Percentiles rank a stretch among this genome's conserved stretches.
Conservation (phyloP, 345 rosid genomes). For the Moricandia arvensis region DNA sequence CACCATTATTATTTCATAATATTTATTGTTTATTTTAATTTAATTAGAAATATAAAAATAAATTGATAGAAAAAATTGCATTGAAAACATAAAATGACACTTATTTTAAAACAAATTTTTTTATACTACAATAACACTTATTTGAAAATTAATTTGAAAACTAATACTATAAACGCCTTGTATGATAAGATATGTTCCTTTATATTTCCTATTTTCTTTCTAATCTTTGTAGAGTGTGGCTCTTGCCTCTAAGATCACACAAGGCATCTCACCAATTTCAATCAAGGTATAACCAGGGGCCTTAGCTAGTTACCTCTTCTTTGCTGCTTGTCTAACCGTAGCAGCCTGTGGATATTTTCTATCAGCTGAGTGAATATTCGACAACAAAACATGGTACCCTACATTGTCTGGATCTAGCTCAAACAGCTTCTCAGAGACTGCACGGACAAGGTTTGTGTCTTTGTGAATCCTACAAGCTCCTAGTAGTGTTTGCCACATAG, state of each 20-base stretch:
- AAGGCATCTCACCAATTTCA: slow-evolving; percentile 61
- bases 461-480: slow-evolving; percentile 83
- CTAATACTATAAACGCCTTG: too few relatives aligned
- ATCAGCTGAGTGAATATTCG: slow-evolving; percentile 66
- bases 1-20: too few relatives aligned
- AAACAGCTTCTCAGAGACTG: slow-evolving; percentile 64
- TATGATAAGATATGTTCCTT: too few relatives aligned
- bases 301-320: slow-evolving; percentile 56
- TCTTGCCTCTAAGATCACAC: slow-evolving; percentile 33
- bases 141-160: too few relatives aligned
- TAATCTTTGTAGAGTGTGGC: too few relatives aligned
- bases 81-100: too few relatives aligned
- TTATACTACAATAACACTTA: too few relatives aligned
- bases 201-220: too few relatives aligned
- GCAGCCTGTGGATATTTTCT: slow-evolving; percentile 72
- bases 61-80: too few relatives aligned
- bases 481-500: slow-evolving; percentile 69
- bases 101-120: too few relatives aligned
- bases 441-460: slow-evolving; percentile 56
- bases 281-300: slow-evolving; percentile 77
- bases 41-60: too few relatives aligned
- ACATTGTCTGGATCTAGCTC: slow-evolving; percentile 65
- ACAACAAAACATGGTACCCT: slow-evolving; percentile 65
- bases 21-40: too few relatives aligned
- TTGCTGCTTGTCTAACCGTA: slow-evolving; percentile 59